Evolutionary conservation across 2,329 filamentous ascomycete genomes (phyloP).

Genomic region (Monascus ruber): DNA sequence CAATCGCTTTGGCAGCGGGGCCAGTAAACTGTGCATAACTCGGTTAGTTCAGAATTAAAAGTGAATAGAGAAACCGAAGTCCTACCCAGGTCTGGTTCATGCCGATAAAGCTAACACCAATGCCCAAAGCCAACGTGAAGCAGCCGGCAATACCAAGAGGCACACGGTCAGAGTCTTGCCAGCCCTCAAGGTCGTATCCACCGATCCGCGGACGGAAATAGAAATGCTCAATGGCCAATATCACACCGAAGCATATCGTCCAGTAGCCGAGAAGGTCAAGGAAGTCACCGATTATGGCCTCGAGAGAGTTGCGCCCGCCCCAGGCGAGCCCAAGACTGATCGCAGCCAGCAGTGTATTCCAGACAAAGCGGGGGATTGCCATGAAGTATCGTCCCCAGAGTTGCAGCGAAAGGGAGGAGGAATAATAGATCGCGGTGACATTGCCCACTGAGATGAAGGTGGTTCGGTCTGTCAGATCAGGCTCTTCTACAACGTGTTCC

Average conservation of each 20-base stretch:
- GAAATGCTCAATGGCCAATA: slow-evolving; percentile 9
- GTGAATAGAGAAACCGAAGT: neutral
- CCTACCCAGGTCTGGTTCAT: slow-evolving; percentile 13
- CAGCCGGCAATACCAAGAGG: slow-evolving; percentile 8
- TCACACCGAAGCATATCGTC: slow-evolving; percentile 9
- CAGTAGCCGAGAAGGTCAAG: slow-evolving; percentile 12
- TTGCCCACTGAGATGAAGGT: slow-evolving; percentile 4
- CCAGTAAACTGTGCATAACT: slow-evolving; percentile 3
- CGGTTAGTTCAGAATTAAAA: neutral
- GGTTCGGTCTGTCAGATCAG: no score
- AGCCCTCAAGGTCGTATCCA: slow-evolving; percentile 10
- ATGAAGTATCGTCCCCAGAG: slow-evolving; percentile 8
- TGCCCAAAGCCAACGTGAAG: slow-evolving; percentile 5
- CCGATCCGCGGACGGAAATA: slow-evolving; percentile 8
- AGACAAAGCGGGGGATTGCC: slow-evolving; percentile 11
- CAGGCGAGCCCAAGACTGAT: slow-evolving; percentile 7
- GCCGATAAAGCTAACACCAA: slow-evolving; percentile 6
- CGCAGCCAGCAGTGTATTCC: slow-evolving; percentile 6
- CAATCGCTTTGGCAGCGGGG: slow-evolving; percentile 7
- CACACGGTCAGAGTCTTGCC: slow-evolving; percentile 10
- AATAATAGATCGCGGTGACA: slow-evolving; percentile 10
- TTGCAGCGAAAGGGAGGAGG: slow-evolving; percentile 10
- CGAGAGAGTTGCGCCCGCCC: slow-evolving; percentile 8
- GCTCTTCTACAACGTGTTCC: no score
- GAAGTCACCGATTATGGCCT: slow-evolving; percentile 10